A percentile compares a stretch with the other conserved stretches of the same genome.
These are phyloP conservation scores for Chalaropsis thielavioides DNA, from an alignment of 2,329 filamentous ascomycete species.

Conservation along the genomic window DNA sequence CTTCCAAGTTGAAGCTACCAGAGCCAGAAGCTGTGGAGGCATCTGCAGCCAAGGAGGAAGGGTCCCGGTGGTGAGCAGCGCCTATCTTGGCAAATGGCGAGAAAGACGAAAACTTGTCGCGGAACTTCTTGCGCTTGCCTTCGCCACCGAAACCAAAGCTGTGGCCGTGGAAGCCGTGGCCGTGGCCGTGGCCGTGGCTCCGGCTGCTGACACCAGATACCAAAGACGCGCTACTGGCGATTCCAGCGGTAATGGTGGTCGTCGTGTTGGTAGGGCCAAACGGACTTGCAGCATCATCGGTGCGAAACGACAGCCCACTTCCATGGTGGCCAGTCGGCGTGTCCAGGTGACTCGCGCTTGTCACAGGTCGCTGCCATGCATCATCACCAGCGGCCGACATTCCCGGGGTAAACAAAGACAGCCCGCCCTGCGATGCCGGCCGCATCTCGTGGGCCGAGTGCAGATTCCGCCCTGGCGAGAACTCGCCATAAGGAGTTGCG, in stretches of 20 bases:
- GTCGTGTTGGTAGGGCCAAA: slow-evolving; percentile 18
- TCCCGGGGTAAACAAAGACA: slow-evolving; percentile 1
- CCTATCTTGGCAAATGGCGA: slow-evolving; percentile 16
- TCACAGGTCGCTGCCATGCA: slow-evolving; percentile 22
- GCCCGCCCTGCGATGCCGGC: slow-evolving; percentile 5
- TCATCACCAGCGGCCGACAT: slow-evolving; percentile 18
- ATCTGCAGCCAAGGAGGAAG: background rate
- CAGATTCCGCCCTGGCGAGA: slow-evolving; percentile 7
- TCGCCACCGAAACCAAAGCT: slow-evolving; percentile 25
- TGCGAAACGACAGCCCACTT: background rate
- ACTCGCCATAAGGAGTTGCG: background rate
- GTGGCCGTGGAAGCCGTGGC: slow-evolving; percentile 22
- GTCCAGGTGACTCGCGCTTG: slow-evolving; percentile 23
- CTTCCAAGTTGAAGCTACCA: background rate
- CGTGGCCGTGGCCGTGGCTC: background rate
- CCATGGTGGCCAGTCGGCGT: background rate
- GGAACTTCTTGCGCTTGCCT: slow-evolving; percentile 11
- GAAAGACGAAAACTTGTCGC: slow-evolving; percentile 12
- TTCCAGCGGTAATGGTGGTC: slow-evolving; percentile 22
- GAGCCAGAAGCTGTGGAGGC: background rate
- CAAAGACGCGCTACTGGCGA: background rate
- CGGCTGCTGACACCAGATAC: background rate
- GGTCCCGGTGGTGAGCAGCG: background rate
- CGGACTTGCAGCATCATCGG: background rate
- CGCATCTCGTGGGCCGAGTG: slow-evolving; percentile 16